Percentiles rank a stretch among this genome's conserved stretches.
Evolutionary conservation across 2,329 filamentous ascomycete species (phyloP).

Genomic region (Parasarocladium wereldwijsianum): DNA sequence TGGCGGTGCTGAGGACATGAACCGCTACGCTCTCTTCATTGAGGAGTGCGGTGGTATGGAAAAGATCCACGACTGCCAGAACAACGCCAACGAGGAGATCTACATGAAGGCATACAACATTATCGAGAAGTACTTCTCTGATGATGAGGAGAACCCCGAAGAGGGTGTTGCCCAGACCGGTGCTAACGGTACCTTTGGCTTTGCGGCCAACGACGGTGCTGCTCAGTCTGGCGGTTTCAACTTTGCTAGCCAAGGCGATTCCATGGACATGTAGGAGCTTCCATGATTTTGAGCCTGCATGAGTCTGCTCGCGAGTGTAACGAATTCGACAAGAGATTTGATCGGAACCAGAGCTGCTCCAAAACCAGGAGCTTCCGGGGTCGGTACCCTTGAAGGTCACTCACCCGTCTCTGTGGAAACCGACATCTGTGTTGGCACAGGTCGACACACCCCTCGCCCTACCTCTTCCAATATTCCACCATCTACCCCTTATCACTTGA

Average conservation of each 20-base stretch:
- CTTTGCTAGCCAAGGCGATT: conserved; percentile 62
- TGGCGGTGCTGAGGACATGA: conserved; percentile 63
- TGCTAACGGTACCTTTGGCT: conserved; percentile 61
- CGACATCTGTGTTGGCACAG: too few species aligned
- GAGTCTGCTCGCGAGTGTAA: too few species aligned
- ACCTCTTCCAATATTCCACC: too few species aligned
- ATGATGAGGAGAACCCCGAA: conserved; percentile 88
- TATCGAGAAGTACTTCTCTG: conserved; percentile 99
- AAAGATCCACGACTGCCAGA: conserved; percentile 99
- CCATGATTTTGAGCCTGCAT: too few species aligned
- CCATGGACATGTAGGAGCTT: conserved; percentile 49
- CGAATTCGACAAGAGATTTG: too few species aligned
- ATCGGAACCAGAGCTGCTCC: too few species aligned
- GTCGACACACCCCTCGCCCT: too few species aligned
- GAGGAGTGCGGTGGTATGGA: conserved; percentile 99
- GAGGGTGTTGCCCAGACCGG: conserved; percentile 59
- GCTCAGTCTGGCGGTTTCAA: conserved; percentile 74
- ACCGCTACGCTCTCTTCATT: conserved; percentile 94
- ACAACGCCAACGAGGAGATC: conserved; percentile 99
- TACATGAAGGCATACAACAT: conserved; percentile 99
- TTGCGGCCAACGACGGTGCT: conserved; percentile 46
- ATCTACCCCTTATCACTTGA: too few species aligned
- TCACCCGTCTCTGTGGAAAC: too few species aligned
- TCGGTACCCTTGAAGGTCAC: too few species aligned
- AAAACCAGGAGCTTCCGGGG: too few species aligned